Base-by-base conservation (phyloP, 2,329 filamentous ascomycete genomes). In the Penicillium sp. region DNA sequence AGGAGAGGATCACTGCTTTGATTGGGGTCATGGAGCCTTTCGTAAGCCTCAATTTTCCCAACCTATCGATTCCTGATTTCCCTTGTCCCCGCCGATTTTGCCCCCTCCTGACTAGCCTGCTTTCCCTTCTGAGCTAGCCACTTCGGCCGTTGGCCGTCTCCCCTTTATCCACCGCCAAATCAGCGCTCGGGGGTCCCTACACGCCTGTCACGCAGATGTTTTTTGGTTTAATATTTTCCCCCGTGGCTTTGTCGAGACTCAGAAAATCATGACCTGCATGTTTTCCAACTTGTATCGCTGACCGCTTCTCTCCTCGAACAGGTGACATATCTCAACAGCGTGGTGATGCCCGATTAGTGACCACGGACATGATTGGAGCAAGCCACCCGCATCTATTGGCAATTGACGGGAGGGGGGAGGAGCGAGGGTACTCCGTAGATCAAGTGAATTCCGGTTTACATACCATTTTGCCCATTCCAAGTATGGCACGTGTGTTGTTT, bases 1-100 rank as follows among this genome's bases (percentile, higher is more conserved):
- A 89, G 69, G 79, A 83, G 27, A 80, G 80, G 62, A 77, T 95
- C 44, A 75, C 77, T 43, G 76, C 80, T 33, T 71, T 89, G 18
- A 73, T 95, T 56, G 74, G 76, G 28, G 77, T 81, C 43, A 80
- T 95, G 79, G 82, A 83, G 54, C 84, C 84, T 35, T 95, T 92
- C 74, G 89, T 95, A 74, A 86, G 88, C 80, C n/a, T 35, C 18
- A 4, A 4, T 35, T 56, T 27, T 25, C 14, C 53, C 47, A 45
- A 41, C 29, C 19, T 52, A 41, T 48, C 50, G 50, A 44, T 28
- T 30, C 53, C 54, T 53, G 50, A 53, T 55, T 54, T 51, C 52
- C 62, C 53, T 50, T 25, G 46, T 38, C 50, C 53, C 58, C 30
- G 30, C 41, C 14, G 25, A 25, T 62, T 66, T 57, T 47, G 28